phyloP scores from a whole-genome alignment of 805 yeast species.

The Candida gorgasii region DNA sequence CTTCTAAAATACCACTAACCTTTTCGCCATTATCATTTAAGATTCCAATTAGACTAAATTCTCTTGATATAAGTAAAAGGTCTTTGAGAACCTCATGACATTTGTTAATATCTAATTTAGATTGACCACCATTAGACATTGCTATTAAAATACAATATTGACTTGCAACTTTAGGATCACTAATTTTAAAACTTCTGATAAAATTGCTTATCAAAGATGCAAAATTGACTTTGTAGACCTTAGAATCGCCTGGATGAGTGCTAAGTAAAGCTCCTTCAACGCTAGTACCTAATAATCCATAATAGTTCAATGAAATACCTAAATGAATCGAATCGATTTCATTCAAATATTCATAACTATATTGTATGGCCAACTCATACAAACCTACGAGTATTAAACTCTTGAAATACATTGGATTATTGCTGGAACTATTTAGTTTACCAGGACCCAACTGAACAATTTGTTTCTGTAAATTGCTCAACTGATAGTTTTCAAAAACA shows the following conservation, averaged over 20 bases:
- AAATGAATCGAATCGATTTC: conserved; percentile 90
- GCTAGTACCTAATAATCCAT: conserved; percentile 54
- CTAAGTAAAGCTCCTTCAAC: conserved; percentile 25
- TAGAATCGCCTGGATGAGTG: conserved; percentile 30
- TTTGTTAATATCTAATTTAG: conserved; percentile 49
- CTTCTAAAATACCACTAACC: conserved; percentile 81
- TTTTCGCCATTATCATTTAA: conserved; percentile 74
- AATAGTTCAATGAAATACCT: conserved; percentile 76
- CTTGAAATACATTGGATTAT: conserved; percentile 72
- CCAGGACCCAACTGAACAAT: conserved; percentile 71
- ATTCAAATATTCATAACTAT: conserved; percentile 55
- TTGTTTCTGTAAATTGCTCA: conserved; percentile 71
- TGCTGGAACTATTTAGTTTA: conserved; percentile 64
- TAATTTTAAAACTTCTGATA: conserved; percentile 76
- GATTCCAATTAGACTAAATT: conserved; percentile 82
- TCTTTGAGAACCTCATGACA: conserved; percentile 82
- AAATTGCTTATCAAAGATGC: conserved; percentile 75
- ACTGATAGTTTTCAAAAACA: conserved; percentile 67
- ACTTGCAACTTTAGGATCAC: conserved; percentile 90
- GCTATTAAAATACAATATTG: conserved; percentile 80
- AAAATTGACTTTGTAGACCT: conserved; percentile 45
- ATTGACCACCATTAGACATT: conserved; percentile 39
- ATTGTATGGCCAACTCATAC: conserved; percentile 76
- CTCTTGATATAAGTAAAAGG: conserved; percentile 81
- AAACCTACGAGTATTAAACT: conserved; percentile 73